Base-by-base conservation (phyloP, 768 basidiomycete genomes). In the Pilatotrama ljubarskyi region DNA sequence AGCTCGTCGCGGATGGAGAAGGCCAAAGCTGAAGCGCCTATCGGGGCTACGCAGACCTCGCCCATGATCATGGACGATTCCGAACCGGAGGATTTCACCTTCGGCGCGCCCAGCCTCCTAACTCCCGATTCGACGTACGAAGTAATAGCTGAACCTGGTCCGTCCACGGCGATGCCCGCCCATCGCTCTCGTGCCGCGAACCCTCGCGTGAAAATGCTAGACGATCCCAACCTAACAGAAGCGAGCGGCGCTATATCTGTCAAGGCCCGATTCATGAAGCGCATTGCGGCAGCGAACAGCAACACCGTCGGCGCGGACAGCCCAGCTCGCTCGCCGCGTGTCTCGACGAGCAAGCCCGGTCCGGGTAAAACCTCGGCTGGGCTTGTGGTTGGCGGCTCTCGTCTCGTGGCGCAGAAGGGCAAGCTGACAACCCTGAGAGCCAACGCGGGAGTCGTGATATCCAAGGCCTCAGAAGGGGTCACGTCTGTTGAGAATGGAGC, bases 391-490 rank as follows among this genome's bases (percentile, higher is more conserved):
- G 79, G 74, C 55, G 78, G 72, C 47, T 86, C 86, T 15, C 70
- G 86, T 13, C 73, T 87, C 53, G 84, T 80, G 6, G 77, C 75
- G 18, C 71, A 78, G 8, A 86, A 83, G 66, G 84, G 85, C 32
- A 64, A 69, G 11, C 65, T 84, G 29, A 82, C 80, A 63, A 81
- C 77, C 5, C 70, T 84, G 58, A 84, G 81, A 65, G 81, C 81
- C 11, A 80, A 72, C 7, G 47, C 43, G 7, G 37, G 46, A 7
- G 4, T 17, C n/a, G 15, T 9, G 17, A 40, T 7, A 9, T 17
- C 36, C 36, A 56, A 20, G 18, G 36, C 36, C 17, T 44, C 43
- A 14, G 15, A 47, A 4, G 35, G 13, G 11, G 35, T 20, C 5
- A 11, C 10, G n/a, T 5, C 41, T 10, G 29, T 10, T 11, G 29